Evolutionary conservation across 768 basidiomycete genomes (phyloP).

Genomic region (Suillus sp.): DNA sequence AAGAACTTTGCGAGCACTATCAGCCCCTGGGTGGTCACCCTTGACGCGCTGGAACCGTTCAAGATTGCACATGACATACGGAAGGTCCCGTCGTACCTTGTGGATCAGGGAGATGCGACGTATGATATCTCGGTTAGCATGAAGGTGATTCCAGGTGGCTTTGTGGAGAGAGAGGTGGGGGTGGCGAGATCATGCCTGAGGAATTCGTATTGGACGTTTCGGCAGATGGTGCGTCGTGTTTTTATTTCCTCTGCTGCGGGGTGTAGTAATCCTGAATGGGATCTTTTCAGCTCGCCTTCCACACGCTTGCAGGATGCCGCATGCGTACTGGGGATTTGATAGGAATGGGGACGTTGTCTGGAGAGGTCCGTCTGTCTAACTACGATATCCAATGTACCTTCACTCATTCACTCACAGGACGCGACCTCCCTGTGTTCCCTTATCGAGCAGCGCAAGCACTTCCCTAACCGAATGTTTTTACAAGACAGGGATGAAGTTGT

Average conservation of each 20-base stretch:
- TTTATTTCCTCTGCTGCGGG: not conserved
- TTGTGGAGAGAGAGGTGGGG: not conserved
- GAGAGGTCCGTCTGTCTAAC: constrained; percentile 10
- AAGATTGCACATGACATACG: too few species aligned
- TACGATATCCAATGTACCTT: too few species aligned
- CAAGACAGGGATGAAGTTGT: constrained; percentile 6
- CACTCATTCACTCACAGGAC: not conserved
- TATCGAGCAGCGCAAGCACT: constrained; percentile 8
- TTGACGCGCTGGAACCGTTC: constrained; percentile 12
- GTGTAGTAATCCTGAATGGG: not conserved
- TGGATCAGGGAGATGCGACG: constrained; percentile 2
- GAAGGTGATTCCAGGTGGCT: not conserved
- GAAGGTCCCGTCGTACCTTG: constrained; percentile 6
- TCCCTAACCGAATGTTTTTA: constrained; percentile 2
- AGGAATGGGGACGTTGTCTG: constrained; percentile 10
- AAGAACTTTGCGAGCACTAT: constrained; percentile 13
- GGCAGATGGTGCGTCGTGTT: constrained; percentile 7
- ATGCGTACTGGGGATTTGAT: constrained; percentile 13
- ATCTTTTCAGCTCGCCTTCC: constrained; percentile 7
- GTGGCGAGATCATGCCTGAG: constrained; percentile 4
- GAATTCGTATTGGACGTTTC: constrained; percentile 13
- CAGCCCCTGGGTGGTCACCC: constrained; percentile 14
- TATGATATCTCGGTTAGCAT: constrained; percentile 9
- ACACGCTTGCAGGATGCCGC: constrained; percentile 10
- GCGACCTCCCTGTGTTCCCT: constrained; percentile 6